phyloP scores from a whole-genome alignment of 345 rosid species.

The Rhizophora apiculata region DNA sequence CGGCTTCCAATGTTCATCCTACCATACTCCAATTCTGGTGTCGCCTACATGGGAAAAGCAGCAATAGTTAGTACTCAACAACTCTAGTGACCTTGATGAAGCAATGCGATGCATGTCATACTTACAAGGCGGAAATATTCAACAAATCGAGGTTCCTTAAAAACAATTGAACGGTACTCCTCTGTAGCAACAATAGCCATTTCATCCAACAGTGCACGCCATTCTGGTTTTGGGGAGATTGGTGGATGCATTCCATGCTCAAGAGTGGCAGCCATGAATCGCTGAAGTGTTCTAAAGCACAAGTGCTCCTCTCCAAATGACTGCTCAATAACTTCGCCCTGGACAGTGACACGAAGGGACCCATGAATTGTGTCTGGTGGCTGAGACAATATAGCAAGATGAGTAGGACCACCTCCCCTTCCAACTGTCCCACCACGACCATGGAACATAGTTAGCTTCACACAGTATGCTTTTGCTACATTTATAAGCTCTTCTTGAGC shows the following conservation, averaged over 20 bases:
- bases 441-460: constrained; percentile 97
- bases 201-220: constrained; percentile 85
- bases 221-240: constrained; percentile 86
- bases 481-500: constrained; percentile 97
- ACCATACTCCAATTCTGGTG: constrained; percentile 96
- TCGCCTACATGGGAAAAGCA: constrained; percentile 55
- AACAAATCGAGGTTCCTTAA: constrained; percentile 86
- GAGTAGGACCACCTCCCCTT: constrained; percentile 99
- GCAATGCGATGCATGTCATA: constrained; percentile 3
- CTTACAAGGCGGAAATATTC: constrained; percentile 97
- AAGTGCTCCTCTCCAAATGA: constrained; percentile 94
- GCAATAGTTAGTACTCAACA: constrained; percentile 5
- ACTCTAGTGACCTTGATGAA: background rate
- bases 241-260: constrained; percentile 98
- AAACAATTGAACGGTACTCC: constrained; percentile 84
- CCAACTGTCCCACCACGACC: constrained; percentile 99
- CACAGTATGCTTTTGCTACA: constrained; percentile 77
- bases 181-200: constrained; percentile 95
- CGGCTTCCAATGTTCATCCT: constrained; percentile 99
- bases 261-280: constrained; percentile 94
- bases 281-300: constrained; percentile 92
- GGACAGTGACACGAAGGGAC: constrained; percentile 89
- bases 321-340: constrained; percentile 96
- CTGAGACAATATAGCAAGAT: constrained; percentile 98
- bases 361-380: constrained; percentile 99